Evolutionary conservation across 106 monocot genomes (phyloP), one percentile per base, ranked within the genome.

Genomic region (Dioscorea zingiberensis): DNA sequence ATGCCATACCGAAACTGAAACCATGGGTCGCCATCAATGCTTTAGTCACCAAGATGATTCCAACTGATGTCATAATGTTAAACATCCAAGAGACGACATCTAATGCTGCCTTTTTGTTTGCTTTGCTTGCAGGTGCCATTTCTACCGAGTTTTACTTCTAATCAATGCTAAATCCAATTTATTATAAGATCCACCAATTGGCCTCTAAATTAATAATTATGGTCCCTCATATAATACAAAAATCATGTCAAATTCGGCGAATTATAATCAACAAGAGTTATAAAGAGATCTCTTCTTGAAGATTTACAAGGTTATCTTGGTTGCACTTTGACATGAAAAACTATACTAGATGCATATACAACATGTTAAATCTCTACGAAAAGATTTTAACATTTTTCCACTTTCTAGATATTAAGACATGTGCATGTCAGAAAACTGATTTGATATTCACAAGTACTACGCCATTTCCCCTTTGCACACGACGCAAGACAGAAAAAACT

Each of bases 21-120:
- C 87, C 87, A 74, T 87, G 59, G 56, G 73, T 76, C 23, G 82
- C 82, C 87, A 87, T 87, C 56, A 87, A 63, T 18, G 87, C 76
- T 74, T 87, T 87, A 63, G 82, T 87, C 59, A 82, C 82, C 82
- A 87, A 83, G 73, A 87, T 87, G 74, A 87, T 79, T 58, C 79
- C 87, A 67, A 87, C 87, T 17, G 87, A 87, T 13, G 87, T 87
- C 51, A 83, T 73, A 60, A 87, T 76, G 68, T 87, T 87, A 65
- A 87, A 87, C 69, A 79, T 57, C 87, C 86, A 87, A 14, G 87
- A 58, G 12, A 73, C 79, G 60, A 67, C 58, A 68, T 87, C 87
- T 63, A 82, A 64, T 60, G 79, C 54, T 30, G 79, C 76, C 61
- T 82, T 87, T 68, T 58, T 87, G 51, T 78, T 76, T 59, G 87